Conservation (phyloP, 2,329 filamentous ascomycete species). For the Fusarium transvaalense region DNA sequence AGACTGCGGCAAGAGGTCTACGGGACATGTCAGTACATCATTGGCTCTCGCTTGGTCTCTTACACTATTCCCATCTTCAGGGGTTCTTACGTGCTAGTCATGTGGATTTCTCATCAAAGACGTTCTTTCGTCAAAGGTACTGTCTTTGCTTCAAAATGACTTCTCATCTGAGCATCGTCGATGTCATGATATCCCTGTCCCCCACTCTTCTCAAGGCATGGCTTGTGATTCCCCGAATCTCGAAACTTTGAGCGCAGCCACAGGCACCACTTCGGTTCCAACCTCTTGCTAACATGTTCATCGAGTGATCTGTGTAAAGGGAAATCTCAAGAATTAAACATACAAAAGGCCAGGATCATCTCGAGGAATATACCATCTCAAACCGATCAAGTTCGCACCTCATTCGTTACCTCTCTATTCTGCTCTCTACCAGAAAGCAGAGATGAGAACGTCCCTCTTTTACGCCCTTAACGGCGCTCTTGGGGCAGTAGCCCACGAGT, state of each 20-base stretch:
- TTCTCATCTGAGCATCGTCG: constrained; percentile 17
- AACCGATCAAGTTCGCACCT: constrained; percentile 34
- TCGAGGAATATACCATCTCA: constrained; percentile 9
- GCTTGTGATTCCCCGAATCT: constrained; percentile 9
- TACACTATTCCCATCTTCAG: not conserved
- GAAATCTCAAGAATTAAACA: not conserved
- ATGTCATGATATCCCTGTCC: constrained; percentile 6
- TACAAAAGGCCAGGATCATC: constrained; percentile 37
- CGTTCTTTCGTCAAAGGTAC: not conserved
- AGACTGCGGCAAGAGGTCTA: not conserved
- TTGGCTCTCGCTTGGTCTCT: no score
- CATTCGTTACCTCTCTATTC: constrained; percentile 38
- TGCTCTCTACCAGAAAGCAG: constrained; percentile 24
- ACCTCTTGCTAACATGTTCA: not conserved
- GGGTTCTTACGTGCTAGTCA: not conserved
- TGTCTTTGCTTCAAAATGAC: not conserved
- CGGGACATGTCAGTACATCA: not conserved
- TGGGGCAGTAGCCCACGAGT: constrained; percentile 43
- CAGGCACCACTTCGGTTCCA: constrained; percentile 5
- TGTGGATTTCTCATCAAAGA: not conserved
- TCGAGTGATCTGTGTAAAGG: not conserved
- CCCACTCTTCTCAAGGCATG: constrained; percentile 16
- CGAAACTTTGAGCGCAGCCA: constrained; percentile 13
- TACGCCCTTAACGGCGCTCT: constrained; percentile 45
- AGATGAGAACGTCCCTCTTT: constrained; percentile 46